Base-by-base conservation (phyloP, 2,329 filamentous ascomycete genomes). In the Lecanicillium sp. region DNA sequence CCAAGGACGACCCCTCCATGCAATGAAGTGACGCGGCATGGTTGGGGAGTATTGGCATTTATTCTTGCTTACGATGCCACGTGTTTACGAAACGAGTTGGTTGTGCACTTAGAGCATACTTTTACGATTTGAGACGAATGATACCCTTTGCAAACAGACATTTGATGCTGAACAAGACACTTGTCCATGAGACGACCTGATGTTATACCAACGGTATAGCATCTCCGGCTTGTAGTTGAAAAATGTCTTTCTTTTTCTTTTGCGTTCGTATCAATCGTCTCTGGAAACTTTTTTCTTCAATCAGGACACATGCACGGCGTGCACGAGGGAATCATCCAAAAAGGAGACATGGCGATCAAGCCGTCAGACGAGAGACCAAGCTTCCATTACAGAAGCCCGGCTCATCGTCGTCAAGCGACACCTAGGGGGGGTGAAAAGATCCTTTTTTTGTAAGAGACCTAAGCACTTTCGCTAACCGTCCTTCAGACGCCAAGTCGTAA, bases 261-360 rank as follows among this genome's bases (percentile, higher is more conserved):
- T 20, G 9, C 38, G 23, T 38, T 44, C 35, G 27, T 9, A 17
- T 24, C 41, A 19, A 12, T 40, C 27, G 27, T 32, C 44, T 20
- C 15, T 26, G 12, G 20, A 12, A 20, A 4, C 19, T 11, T 29
- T 21, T 24, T 11, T n/a, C 35, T 26, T 39, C 23, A 19, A 6
- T 19, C 29, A 17, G 15, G 17, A 32, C 37, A 51, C 42, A 46
- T 15, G 62, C 59, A 51, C 52, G 61, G 36, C 33, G 37, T n/a
- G 40, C n/a, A 55, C 40, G 40, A 46, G 49, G n/a, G n/a, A 53
- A 51, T 48, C 52, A 51, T 50, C 52, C 52, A 55, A 61, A 56
- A 57, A 58, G 66, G 67, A 71, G 39, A 49, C 46, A 77, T 95
- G 89, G 89, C 89, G 82, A 90, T 95, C 89, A 88, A 95, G 88